Evolutionary conservation across 306 rosid genomes (phyloP).

Genomic region (Mimosa bimucronata): DNA sequence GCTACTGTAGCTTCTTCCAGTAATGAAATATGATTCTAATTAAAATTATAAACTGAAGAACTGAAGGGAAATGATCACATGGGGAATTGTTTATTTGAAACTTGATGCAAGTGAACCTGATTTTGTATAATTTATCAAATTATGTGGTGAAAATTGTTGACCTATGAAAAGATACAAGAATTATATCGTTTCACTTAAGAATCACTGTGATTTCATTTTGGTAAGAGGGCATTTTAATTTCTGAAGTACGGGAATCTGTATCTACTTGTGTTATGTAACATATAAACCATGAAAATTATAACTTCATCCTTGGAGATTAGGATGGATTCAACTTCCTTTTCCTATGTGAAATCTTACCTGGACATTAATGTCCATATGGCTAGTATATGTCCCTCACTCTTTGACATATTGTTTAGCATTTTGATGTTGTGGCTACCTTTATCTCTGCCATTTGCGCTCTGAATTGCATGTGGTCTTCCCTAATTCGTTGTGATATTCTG

Average conservation of each 20-base stretch:
- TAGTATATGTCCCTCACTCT: neutral
- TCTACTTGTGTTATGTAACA: neutral
- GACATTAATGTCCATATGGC: neutral
- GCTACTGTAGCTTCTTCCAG: neutral
- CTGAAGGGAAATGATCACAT: neutral
- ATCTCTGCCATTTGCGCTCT: neutral
- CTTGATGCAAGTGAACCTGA: neutral
- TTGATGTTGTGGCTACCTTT: neutral
- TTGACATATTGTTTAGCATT: neutral
- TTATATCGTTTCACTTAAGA: conserved; percentile 13
- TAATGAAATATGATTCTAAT: conserved; percentile 2
- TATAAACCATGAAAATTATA: neutral
- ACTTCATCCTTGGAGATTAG: neutral
- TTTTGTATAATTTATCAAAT: conserved; percentile 11
- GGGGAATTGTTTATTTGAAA: conserved; percentile 17
- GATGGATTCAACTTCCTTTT: neutral
- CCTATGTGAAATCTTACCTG: neutral
- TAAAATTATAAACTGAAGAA: neutral
- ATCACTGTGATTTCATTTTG: neutral
- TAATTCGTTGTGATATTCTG: conserved; percentile 41
- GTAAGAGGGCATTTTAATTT: neutral
- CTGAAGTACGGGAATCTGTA: neutral
- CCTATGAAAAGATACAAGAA: neutral
- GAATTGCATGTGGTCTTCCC: conserved; percentile 1
- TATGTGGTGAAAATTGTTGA: neutral